phyloP scores from a whole-genome alignment of 208 protist genomes.

The Acanthamoeba lenticulata region DNA sequence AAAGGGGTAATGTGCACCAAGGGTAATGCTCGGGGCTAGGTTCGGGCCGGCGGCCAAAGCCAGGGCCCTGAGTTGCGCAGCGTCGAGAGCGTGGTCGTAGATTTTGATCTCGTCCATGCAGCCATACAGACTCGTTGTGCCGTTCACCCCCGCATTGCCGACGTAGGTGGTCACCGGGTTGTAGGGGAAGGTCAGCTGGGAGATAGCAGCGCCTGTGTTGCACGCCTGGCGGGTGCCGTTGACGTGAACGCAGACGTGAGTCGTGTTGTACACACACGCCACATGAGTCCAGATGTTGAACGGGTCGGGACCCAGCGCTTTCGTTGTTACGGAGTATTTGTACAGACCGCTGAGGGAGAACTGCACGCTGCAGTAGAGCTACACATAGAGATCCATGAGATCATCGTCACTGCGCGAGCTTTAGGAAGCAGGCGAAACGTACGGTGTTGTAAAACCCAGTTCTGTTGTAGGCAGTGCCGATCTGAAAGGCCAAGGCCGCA shows the following conservation, averaged over 20 bases:
- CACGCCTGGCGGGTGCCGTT: not conserved
- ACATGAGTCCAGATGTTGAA: conserved; percentile 44
- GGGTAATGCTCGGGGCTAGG: not conserved
- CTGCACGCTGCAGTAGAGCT: conserved; percentile 53
- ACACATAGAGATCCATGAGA: not conserved
- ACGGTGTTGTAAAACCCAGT: conserved; percentile 22
- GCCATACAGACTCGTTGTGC: not conserved
- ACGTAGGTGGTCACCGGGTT: conserved; percentile 15
- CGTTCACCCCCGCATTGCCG: conserved; percentile 25
- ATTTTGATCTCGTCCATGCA: conserved; percentile 53
- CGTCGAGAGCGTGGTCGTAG: not conserved
- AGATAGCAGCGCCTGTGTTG: not conserved
- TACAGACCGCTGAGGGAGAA: not conserved
- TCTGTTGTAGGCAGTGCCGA: conserved; percentile 1
- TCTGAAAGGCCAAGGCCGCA: not conserved
- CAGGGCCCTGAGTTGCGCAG: not conserved
- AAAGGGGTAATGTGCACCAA: not conserved
- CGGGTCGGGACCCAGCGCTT: not conserved
- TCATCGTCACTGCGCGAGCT: not conserved
- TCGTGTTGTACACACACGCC: conserved; percentile 40
- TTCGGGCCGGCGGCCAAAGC: not conserved
- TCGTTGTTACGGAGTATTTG: not conserved
- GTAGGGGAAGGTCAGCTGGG: not conserved
- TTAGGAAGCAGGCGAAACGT: not conserved
- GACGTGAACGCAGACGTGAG: not conserved